Evolutionary conservation across 805 yeast genomes (phyloP).

Genomic region (Saccharomycopsis schoenii): DNA sequence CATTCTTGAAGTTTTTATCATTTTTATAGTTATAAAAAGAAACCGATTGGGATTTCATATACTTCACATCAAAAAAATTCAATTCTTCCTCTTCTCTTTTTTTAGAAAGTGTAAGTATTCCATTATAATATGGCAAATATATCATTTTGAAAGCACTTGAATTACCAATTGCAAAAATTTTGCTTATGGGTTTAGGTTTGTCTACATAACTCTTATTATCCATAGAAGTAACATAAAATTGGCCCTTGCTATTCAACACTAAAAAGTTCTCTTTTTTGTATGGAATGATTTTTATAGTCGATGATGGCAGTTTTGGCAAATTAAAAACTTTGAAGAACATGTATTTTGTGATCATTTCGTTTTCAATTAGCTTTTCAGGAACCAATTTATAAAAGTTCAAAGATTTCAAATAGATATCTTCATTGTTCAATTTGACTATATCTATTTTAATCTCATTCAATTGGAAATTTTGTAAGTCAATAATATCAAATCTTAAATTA

Average conservation of each 20-base stretch:
- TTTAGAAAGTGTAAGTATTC: background rate
- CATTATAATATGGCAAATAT: background rate
- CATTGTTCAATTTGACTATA: background rate
- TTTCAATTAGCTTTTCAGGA: background rate
- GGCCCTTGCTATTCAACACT: background rate
- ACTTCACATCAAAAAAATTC: background rate
- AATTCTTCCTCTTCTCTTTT: background rate
- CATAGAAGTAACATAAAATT: background rate
- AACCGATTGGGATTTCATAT: background rate
- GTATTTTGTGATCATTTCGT: background rate
- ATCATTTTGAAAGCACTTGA: background rate
- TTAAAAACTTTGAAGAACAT: background rate
- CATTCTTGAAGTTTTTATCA: background rate
- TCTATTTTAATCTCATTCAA: background rate
- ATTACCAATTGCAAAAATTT: background rate
- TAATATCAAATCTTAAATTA: background rate
- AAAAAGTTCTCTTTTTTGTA: background rate
- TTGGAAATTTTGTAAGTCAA: background rate
- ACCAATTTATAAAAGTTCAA: background rate
- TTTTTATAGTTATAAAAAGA: background rate
- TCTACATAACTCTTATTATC: background rate
- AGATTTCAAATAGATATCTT: background rate
- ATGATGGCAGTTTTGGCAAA: background rate
- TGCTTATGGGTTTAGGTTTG: background rate
- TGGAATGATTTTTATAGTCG: background rate